Conservation (phyloP, 257 asterid genomes). For the Solanum paucissectum region DNA sequence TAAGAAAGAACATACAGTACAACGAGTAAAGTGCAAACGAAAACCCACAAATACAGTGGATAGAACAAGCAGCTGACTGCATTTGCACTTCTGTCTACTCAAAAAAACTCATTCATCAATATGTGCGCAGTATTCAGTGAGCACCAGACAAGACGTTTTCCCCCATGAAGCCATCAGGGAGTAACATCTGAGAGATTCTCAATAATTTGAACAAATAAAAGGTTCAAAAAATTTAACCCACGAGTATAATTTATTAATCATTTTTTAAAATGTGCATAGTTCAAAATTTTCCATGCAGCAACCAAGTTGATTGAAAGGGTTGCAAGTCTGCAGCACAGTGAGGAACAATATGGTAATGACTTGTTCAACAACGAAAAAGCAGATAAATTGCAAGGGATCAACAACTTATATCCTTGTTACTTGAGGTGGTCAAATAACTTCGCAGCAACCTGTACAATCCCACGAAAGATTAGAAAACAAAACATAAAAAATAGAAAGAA, state of each 20-base stretch:
- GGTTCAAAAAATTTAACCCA: not conserved
- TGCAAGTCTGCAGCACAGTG: not conserved
- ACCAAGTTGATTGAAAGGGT: not conserved
- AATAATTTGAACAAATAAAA: not conserved
- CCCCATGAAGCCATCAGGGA: not conserved
- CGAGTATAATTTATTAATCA: not conserved
- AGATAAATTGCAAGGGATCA: not conserved
- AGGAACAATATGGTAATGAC: not conserved
- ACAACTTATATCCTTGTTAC: not conserved
- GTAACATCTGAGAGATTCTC: not conserved
- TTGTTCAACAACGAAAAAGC: not conserved
- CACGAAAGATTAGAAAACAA: not conserved
- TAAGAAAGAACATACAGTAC: not conserved
- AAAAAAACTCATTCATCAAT: not conserved
- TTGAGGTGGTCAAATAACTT: conserved; percentile 3
- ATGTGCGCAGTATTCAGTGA: not conserved
- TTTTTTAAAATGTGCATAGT: not conserved
- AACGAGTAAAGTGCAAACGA: not conserved
- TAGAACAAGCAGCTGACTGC: not conserved
- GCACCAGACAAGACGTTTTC: not conserved
- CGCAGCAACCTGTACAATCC: not conserved
- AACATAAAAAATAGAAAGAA: not conserved
- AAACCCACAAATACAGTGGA: not conserved
- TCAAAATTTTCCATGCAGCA: not conserved
- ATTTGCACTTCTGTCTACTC: not conserved